Conservation (phyloP, 257 asterid species). For the Oldenlandia corymbosa region DNA sequence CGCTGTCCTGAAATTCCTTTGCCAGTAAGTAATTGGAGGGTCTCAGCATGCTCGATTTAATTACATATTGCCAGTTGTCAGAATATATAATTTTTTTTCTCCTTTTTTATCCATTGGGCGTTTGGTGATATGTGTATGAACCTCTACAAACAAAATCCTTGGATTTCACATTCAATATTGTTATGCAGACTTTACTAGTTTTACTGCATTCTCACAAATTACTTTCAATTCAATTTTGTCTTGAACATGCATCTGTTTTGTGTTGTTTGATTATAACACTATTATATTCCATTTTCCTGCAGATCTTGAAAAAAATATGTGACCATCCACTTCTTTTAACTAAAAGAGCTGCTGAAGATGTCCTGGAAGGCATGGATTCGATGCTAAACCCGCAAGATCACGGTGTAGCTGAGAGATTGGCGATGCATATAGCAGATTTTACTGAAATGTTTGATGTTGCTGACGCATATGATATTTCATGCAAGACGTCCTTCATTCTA, state of each 20-base stretch:
- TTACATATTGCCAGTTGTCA: not conserved
- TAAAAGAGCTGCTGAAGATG: constrained; percentile 96
- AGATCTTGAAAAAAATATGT: constrained; percentile 91
- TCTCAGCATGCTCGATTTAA: not conserved
- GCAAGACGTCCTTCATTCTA: constrained; percentile 75
- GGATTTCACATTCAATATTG: too few relatives aligned
- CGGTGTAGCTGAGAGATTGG: constrained; percentile 76
- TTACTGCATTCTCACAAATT: too few relatives aligned
- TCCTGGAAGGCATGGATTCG: constrained; percentile 93
- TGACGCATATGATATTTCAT: constrained; percentile 63
- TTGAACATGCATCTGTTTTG: too few relatives aligned
- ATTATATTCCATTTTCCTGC: constrained; percentile 15
- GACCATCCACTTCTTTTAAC: constrained; percentile 92
- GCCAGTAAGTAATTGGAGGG: not conserved
- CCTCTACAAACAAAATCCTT: too few relatives aligned
- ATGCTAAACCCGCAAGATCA: constrained; percentile 56
- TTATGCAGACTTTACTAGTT: too few relatives aligned
- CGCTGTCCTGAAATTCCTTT: too few relatives aligned
- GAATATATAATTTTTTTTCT: too few relatives aligned
- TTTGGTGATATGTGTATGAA: too few relatives aligned
- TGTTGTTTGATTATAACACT: not conserved
- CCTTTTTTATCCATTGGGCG: too few relatives aligned
- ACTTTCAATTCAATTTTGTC: too few relatives aligned
- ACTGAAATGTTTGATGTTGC: constrained; percentile 65
- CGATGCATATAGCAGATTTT: constrained; percentile 84